These are phyloP conservation scores for Plantago coronopus DNA, from an alignment of 305 asterid genomes.

Conservation along the genomic window DNA sequence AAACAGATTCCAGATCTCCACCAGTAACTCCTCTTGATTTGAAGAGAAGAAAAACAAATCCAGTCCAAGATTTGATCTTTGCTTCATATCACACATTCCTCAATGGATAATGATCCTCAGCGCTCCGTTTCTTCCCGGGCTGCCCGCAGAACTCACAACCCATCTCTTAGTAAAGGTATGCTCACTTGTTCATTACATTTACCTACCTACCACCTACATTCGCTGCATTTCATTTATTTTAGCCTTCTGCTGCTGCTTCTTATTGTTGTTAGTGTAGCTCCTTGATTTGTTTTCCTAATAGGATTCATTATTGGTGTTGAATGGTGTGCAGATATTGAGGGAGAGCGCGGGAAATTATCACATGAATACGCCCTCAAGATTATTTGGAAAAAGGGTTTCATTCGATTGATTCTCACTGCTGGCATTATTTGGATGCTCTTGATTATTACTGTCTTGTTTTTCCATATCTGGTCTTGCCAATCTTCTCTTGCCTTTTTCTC, in stretches of 20 bases:
- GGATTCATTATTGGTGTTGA: not conserved
- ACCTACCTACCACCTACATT: too few relatives aligned
- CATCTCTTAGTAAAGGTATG: conserved; percentile 46
- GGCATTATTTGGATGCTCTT: conserved; percentile 90
- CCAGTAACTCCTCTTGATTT: not conserved
- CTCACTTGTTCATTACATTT: not conserved
- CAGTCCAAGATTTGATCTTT: conserved; percentile 3
- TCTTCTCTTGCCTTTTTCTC: conserved; percentile 74
- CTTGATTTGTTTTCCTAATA: not conserved
- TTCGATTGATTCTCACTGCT: conserved; percentile 68
- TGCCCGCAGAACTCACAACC: conserved; percentile 54
- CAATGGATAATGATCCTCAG: conserved; percentile 54
- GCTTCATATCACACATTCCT: too few relatives aligned
- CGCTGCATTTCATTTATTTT: not conserved
- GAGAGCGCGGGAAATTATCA: conserved; percentile 48
- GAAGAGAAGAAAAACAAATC: not conserved
- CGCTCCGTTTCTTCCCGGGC: conserved; percentile 64
- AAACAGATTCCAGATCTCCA: not conserved
- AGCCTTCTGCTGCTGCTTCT: not conserved
- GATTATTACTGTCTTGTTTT: conserved; percentile 62
- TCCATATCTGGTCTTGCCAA: conserved; percentile 91
- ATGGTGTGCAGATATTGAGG: conserved; percentile 47
- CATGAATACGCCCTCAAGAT: conserved; percentile 55
- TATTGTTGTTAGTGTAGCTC: conserved; percentile 1
- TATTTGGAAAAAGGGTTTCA: conserved; percentile 81